Conservation (phyloP, 345 rosid species). For the Toxicodendron radicans region DNA sequence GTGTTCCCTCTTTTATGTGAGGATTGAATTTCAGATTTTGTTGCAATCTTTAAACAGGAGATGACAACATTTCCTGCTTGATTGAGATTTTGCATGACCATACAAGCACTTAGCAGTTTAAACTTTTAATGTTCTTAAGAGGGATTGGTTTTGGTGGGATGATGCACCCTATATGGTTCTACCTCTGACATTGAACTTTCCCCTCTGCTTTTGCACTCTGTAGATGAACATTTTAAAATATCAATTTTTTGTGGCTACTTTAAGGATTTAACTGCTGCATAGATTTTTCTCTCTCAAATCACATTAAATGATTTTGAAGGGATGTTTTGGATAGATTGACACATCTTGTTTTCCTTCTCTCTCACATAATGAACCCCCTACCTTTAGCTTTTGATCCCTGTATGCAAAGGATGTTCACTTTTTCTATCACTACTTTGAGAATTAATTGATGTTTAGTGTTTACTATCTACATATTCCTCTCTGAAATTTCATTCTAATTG, state of each 20-base stretch:
- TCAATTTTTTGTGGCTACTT: neutral
- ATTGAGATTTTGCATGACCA: conserved; percentile 9
- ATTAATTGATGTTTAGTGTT: too few relatives aligned
- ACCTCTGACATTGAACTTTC: neutral
- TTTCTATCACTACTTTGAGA: neutral
- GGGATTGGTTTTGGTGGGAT: neutral
- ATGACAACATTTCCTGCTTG: conserved; percentile 10
- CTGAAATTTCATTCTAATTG: neutral
- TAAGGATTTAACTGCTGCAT: neutral
- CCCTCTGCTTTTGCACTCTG: neutral
- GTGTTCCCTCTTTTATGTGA: neutral
- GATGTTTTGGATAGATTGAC: neutral
- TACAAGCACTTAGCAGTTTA: neutral
- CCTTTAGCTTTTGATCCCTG: neutral
- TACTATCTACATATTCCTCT: neutral
- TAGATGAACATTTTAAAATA: neutral
- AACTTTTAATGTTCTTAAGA: neutral
- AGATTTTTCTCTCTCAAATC: neutral
- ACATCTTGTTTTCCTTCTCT: neutral
- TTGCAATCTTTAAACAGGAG: neutral
- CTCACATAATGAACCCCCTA: neutral
- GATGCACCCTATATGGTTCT: neutral
- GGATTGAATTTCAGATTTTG: neutral
- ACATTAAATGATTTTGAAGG: neutral
- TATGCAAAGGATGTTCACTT: too few relatives aligned